Conservation (phyloP, 2,329 filamentous ascomycete species). For the Aphanocladium album region DNA sequence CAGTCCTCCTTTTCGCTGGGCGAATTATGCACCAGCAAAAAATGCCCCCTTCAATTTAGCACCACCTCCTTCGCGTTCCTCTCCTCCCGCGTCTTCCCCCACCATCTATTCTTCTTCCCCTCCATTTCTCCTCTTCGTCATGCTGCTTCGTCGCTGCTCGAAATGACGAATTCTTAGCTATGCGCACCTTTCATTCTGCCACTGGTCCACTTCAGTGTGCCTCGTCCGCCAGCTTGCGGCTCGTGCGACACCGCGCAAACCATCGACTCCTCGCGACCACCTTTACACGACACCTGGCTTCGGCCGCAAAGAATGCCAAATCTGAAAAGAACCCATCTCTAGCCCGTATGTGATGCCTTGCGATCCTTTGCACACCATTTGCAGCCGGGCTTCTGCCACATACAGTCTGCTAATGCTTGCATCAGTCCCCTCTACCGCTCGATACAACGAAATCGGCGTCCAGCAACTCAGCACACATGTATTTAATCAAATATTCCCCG, state of each 20-base stretch:
- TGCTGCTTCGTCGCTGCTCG: constrained; percentile 22
- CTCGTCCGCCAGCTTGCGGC: constrained; percentile 42
- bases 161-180: constrained; percentile 9
- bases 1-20: background rate
- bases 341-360: constrained; percentile 32
- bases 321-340: constrained; percentile 23
- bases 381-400: background rate
- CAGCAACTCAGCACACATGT: constrained; percentile 87
- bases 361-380: background rate
- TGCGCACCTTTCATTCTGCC: constrained; percentile 25
- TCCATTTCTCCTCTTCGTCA: background rate
- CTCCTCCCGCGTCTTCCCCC: background rate
- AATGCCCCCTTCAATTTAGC: background rate
- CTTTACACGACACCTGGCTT: constrained; percentile 42
- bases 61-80: background rate
- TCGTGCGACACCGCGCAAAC: constrained; percentile 44
- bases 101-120: background rate
- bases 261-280: constrained; percentile 30
- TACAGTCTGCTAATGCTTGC: constrained; percentile 11
- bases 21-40: background rate
- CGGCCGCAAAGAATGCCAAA: constrained; percentile 18
- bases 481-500: constrained; percentile 75
- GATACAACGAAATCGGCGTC: constrained; percentile 89
- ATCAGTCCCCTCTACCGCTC: constrained; percentile 50
- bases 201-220: constrained; percentile 36